Percentiles rank a stretch among this genome's conserved stretches.
Conservation (phyloP, 805 yeast genomes). For the Starmerella gropengiesseri region DNA sequence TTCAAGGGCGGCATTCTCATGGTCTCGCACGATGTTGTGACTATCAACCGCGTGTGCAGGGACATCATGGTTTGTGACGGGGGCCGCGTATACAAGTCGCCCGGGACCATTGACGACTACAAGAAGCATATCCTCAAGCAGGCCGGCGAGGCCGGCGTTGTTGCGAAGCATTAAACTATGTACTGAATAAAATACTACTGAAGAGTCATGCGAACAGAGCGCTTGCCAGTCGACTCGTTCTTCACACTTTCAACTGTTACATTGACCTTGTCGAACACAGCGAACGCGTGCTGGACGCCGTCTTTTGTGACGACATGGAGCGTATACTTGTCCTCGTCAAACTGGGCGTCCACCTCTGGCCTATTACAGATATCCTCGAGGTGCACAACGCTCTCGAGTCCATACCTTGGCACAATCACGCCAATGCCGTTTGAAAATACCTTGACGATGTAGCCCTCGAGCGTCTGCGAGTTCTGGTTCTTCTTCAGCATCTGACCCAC, state of each 20-base stretch:
- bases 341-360: slow-evolving; percentile 44
- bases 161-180: slow-evolving; percentile 54
- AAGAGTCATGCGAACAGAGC: slow-evolving; percentile 64
- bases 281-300: slow-evolving; percentile 38
- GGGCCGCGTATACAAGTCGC: slow-evolving; percentile 65
- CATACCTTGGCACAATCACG: slow-evolving; percentile 87
- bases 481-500: slow-evolving; percentile 96
- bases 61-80: slow-evolving; percentile 94
- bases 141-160: slow-evolving; percentile 83
- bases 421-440: slow-evolving; percentile 92
- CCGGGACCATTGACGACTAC: slow-evolving; percentile 77
- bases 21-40: slow-evolving; percentile 96
- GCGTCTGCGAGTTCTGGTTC: slow-evolving; percentile 52
- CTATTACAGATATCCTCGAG: slow-evolving; percentile 54
- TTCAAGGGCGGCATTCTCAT: slow-evolving; percentile 93
- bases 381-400: slow-evolving; percentile 87
- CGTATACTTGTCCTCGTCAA: slow-evolving; percentile 68
- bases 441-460: slow-evolving; percentile 79
- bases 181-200: neutral
- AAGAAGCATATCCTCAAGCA: slow-evolving; percentile 71
- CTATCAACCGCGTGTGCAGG: slow-evolving; percentile 78
- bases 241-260: slow-evolving; percentile 73
- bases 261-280: slow-evolving; percentile 73
- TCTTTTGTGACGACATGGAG: slow-evolving; percentile 45
- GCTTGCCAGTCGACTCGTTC: slow-evolving; percentile 82